These are phyloP conservation scores for Daedaleopsis nitida DNA, from an alignment of 768 basidiomycete species.

Conservation along the genomic window DNA sequence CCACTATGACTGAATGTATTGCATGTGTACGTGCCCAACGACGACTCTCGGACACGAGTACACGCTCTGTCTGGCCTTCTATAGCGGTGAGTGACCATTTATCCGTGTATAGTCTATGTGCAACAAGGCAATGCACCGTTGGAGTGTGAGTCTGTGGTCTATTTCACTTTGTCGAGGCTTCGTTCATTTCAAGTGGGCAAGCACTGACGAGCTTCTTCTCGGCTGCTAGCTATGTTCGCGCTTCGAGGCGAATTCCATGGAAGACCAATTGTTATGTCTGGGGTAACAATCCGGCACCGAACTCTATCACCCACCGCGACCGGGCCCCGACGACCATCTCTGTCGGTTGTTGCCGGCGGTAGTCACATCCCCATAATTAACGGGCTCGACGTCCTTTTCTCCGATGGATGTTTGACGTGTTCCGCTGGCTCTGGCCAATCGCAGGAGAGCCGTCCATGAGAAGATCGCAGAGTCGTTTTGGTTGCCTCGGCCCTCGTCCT, in stretches of 20 bases:
- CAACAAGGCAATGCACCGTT: neutral
- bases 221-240: neutral
- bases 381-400: constrained; percentile 6
- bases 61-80: no score
- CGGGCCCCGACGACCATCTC: constrained; percentile 1
- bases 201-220: neutral
- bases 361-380: constrained; percentile 11
- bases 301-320: neutral
- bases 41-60: neutral
- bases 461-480: constrained; percentile 10
- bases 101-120: neutral
- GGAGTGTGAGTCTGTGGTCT: neutral
- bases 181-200: neutral
- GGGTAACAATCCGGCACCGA: neutral
- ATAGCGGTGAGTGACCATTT: no score
- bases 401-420: constrained; percentile 18
- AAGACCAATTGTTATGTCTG: neutral
- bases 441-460: constrained; percentile 5
- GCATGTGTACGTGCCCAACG: neutral
- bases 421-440: constrained; percentile 13
- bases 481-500: constrained; percentile 17
- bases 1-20: no score
- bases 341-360: constrained; percentile 1
- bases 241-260: neutral
- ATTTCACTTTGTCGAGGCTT: neutral